A percentile compares a stretch with the other conserved stretches of the same genome.
Conservation (phyloP, 176 grass and related monocot genomes). For the Oryza longistaminata region DNA sequence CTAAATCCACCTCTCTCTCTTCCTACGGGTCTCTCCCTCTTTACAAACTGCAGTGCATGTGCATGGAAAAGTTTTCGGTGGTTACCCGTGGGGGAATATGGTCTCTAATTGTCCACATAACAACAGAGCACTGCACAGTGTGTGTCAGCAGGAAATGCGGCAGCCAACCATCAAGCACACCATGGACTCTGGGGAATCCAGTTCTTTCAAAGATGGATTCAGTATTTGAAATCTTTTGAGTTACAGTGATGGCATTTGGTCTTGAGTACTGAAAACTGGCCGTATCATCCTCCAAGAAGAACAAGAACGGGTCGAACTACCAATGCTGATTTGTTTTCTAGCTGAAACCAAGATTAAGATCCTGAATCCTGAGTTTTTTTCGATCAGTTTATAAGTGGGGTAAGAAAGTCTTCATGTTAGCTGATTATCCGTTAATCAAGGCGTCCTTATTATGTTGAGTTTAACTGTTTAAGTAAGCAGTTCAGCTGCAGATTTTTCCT, state of each 20-base stretch:
- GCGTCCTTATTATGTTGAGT: neutral
- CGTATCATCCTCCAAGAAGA: too few species aligned
- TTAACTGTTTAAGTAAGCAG: neutral
- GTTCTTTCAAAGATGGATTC: neutral
- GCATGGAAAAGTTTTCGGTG: neutral
- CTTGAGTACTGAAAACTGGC: neutral
- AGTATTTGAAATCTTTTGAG: neutral
- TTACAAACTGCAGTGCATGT: neutral
- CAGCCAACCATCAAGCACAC: slow-evolving; percentile 33
- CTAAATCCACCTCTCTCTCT: neutral
- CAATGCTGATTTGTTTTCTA: neutral
- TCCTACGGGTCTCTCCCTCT: neutral
- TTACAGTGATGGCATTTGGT: neutral
- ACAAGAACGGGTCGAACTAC: too few species aligned
- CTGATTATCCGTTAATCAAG: too few species aligned
- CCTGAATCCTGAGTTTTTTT: neutral
- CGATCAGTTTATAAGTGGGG: neutral
- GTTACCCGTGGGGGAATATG: slow-evolving; percentile 4
- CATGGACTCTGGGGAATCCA: neutral
- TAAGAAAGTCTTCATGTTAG: neutral
- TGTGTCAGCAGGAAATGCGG: neutral
- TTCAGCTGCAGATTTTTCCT: neutral
- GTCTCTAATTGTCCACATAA: neutral
- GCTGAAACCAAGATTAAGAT: neutral
- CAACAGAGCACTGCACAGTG: neutral